These are phyloP conservation scores for Coemansia sp. DNA, from an alignment of 192 early-diverging fungal genomes.

Conservation along the genomic window DNA sequence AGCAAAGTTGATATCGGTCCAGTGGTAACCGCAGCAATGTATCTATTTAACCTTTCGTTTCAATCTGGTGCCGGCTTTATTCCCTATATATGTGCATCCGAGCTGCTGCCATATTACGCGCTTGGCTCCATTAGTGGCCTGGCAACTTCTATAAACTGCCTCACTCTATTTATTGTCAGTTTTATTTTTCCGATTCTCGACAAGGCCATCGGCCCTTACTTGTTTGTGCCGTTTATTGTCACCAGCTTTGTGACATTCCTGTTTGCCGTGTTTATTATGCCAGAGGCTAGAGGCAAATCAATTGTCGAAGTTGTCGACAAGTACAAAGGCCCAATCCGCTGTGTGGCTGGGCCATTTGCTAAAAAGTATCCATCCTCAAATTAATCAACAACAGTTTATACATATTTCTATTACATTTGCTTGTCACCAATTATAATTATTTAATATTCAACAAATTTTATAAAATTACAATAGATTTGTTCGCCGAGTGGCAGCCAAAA, in stretches of 20 bases:
- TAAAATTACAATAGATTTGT: too few species aligned
- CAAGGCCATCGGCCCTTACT: conserved; percentile 54
- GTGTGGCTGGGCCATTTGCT: conserved; percentile 19
- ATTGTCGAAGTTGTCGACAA: conserved; percentile 35
- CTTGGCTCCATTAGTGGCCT: conserved; percentile 64
- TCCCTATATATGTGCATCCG: conserved; percentile 73
- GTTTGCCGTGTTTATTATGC: conserved; percentile 56
- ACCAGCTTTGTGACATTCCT: conserved; percentile 45
- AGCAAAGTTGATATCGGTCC: conserved; percentile 56
- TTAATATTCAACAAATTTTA: too few species aligned
- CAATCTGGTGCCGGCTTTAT: conserved; percentile 82
- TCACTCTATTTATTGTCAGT: conserved; percentile 63
- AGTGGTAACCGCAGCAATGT: conserved; percentile 59
- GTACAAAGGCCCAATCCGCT: conserved; percentile 39
- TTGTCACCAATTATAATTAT: too few species aligned
- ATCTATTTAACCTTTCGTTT: conserved; percentile 79
- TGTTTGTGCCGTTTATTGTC: conserved; percentile 64
- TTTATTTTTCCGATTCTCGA: conserved; percentile 58
- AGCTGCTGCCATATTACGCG: conserved; percentile 68
- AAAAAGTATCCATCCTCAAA: neutral
- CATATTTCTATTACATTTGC: neutral
- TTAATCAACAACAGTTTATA: neutral
- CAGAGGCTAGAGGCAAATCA: conserved; percentile 66
- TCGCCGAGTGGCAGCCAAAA: too few species aligned
- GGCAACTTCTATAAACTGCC: conserved; percentile 64